These are phyloP conservation scores for Suillus occidentalis DNA, from an alignment of 768 basidiomycete genomes.

Conservation along the genomic window DNA sequence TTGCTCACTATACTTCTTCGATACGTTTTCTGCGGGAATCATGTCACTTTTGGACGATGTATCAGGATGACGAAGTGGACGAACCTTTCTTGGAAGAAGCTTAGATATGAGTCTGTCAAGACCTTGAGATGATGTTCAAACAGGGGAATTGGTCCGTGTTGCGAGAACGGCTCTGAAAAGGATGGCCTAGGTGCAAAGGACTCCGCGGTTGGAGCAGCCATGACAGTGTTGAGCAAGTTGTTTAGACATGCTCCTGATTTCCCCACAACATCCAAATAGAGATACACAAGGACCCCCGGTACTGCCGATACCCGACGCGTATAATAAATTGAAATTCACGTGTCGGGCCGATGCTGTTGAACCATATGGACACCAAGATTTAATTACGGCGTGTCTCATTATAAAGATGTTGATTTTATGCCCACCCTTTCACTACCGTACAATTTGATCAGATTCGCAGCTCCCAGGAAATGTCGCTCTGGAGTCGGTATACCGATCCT, in stretches of 20 bases:
- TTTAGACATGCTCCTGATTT: constrained; percentile 7
- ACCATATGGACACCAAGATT: not conserved
- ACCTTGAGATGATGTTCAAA: constrained; percentile 73
- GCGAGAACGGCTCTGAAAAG: constrained; percentile 26
- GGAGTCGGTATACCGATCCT: constrained; percentile 3
- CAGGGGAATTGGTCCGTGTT: constrained; percentile 58
- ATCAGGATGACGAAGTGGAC: constrained; percentile 21
- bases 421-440: not conserved
- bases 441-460: not conserved
- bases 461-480: constrained; percentile 9
- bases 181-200: constrained; percentile 26
- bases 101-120: constrained; percentile 71
- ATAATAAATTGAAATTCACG: not conserved
- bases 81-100: constrained; percentile 85
- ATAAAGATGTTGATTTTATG: not conserved
- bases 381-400: not conserved
- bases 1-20: constrained; percentile 79
- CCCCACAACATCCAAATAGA: constrained; percentile 10
- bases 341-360: not conserved
- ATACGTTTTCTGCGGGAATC: constrained; percentile 61
- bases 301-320: not conserved
- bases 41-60: constrained; percentile 17
- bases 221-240: constrained; percentile 9
- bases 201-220: constrained; percentile 23
- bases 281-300: constrained; percentile 4